A percentile compares a stretch with the other conserved stretches of the same genome.
These are phyloP conservation scores for Gossypium australe DNA, from an alignment of 345 rosid genomes.

Conservation along the genomic window DNA sequence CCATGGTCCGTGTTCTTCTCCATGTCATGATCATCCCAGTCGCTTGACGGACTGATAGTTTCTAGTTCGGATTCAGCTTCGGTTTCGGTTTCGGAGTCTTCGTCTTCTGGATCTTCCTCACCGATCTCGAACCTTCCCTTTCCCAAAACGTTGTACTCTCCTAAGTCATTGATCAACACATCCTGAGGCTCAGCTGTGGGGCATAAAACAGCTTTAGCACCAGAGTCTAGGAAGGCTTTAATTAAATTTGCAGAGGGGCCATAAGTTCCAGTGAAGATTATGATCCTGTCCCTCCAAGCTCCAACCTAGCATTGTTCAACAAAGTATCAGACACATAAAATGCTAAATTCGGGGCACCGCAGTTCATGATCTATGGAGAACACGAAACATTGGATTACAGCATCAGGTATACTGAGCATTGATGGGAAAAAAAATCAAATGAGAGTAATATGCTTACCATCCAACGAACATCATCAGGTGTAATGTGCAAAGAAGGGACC, in stretches of 20 bases:
- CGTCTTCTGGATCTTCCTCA: background rate
- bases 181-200: slow-evolving; percentile 70
- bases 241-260: slow-evolving; percentile 64
- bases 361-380: background rate
- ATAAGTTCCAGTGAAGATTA: slow-evolving; percentile 73
- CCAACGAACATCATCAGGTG: slow-evolving; percentile 95
- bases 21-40: slow-evolving; percentile 90
- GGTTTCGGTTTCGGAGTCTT: background rate
- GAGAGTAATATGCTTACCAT: slow-evolving; percentile 52
- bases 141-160: slow-evolving; percentile 40
- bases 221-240: slow-evolving; percentile 70
- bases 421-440: background rate
- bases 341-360: background rate
- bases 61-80: slow-evolving; percentile 26
- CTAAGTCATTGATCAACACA: slow-evolving; percentile 44
- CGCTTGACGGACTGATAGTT: slow-evolving; percentile 65
- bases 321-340: slow-evolving; percentile 5
- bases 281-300: slow-evolving; percentile 97
- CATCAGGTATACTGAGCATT: background rate
- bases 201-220: slow-evolving; percentile 84
- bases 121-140: slow-evolving; percentile 87
- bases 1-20: slow-evolving; percentile 39
- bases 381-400: background rate
- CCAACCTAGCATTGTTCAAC: slow-evolving; percentile 52
- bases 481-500: slow-evolving; percentile 74